phyloP scores from a whole-genome alignment of 306 rosid genomes.

The Cucurbita argyrosperma region DNA sequence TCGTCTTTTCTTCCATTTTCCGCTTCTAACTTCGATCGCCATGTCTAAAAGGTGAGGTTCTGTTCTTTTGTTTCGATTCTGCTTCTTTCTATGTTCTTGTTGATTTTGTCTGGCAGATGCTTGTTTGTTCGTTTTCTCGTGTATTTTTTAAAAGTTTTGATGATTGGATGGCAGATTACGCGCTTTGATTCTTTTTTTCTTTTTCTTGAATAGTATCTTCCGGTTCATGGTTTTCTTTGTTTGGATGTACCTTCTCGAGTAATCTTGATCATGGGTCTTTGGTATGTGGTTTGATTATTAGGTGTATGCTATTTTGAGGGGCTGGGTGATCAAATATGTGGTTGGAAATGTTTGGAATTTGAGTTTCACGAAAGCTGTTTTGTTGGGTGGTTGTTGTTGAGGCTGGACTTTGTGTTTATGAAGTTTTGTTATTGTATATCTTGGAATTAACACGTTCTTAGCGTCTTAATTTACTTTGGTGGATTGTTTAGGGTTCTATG shows the following conservation, averaged over 20 bases:
- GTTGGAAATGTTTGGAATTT: background rate
- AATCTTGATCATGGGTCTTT: background rate
- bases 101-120: background rate
- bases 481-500: slow-evolving; percentile 59
- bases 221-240: background rate
- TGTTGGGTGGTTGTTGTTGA: background rate
- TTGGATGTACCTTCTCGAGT: background rate
- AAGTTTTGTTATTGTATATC: background rate
- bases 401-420: background rate
- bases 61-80: background rate
- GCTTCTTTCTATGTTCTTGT: background rate
- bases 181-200: background rate
- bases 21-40: slow-evolving; percentile 10
- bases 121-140: background rate
- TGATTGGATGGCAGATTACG: background rate
- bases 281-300: background rate
- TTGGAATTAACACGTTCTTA: slow-evolving; percentile 1
- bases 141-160: background rate
- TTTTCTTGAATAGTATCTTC: background rate
- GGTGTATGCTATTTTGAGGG: background rate
- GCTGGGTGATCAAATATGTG: too few relatives aligned
- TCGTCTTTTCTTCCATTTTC: background rate
- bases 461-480: slow-evolving; percentile 1
- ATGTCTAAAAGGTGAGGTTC: slow-evolving; percentile 52
- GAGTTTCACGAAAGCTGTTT: background rate